Evolutionary conservation across 495 filamentous ascomycete species (phyloP).

Genomic region (Hypoxylon lenormandii): DNA sequence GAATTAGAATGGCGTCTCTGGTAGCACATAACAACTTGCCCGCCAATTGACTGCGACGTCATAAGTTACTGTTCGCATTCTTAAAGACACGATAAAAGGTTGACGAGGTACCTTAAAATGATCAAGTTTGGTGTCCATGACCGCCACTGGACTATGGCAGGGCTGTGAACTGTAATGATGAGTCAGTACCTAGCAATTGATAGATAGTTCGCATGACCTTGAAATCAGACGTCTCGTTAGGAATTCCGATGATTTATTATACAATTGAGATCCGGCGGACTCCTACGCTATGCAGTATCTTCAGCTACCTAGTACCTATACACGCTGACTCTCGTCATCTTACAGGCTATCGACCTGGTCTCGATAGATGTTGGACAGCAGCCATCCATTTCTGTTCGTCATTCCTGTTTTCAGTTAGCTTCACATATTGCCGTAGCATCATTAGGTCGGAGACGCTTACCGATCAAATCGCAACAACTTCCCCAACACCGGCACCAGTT

Average conservation of each 20-base stretch:
- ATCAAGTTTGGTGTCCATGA: too few relatives aligned
- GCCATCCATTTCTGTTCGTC: conserved; percentile 47
- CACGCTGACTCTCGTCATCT: not conserved
- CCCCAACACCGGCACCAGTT: conserved; percentile 90
- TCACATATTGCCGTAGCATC: not conserved
- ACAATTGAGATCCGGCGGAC: conserved; percentile 22
- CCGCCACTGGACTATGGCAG: too few relatives aligned
- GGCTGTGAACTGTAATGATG: too few relatives aligned
- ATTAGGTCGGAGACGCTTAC: conserved; percentile 62
- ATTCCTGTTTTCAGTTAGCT: conserved; percentile 38
- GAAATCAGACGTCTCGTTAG: not conserved
- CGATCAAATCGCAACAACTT: conserved; percentile 92
- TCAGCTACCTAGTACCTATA: conserved; percentile 21
- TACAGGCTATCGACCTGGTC: conserved; percentile 25
- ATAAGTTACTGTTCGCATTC: too few relatives aligned
- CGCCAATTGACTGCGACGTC: too few relatives aligned
- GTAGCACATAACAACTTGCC: too few relatives aligned
- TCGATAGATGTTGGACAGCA: conserved; percentile 43
- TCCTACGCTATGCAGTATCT: conserved; percentile 45
- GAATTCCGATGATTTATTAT: conserved; percentile 8
- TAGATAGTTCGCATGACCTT: too few relatives aligned
- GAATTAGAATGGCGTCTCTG: too few relatives aligned
- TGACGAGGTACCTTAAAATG: too few relatives aligned
- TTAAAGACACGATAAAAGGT: too few relatives aligned
- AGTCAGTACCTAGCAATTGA: too few relatives aligned